Conservation (phyloP, 73 alveolate species). For the Breviolum minutum region DNA sequence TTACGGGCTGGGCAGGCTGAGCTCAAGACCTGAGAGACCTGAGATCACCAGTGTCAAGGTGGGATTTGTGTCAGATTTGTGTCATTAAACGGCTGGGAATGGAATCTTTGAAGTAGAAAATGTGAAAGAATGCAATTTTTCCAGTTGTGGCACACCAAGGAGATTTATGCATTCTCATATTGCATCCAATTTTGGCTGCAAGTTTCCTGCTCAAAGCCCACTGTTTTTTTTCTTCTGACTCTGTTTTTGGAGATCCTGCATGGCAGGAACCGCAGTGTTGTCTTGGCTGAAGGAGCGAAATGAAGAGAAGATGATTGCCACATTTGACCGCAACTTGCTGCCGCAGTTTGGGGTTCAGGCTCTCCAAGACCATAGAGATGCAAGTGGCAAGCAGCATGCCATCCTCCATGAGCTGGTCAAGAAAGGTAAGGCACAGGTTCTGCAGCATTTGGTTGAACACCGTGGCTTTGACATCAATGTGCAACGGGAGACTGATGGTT, state of each 20-base stretch:
- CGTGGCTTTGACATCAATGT: constrained; percentile 9
- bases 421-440: not conserved
- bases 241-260: too few relatives aligned
- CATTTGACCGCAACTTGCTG: not conserved
- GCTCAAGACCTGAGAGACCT: not conserved
- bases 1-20: not conserved
- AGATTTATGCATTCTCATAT: not conserved
- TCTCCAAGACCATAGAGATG: not conserved
- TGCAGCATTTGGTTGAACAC: not conserved
- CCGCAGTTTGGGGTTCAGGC: not conserved
- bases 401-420: not conserved
- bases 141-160: not conserved
- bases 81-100: too few relatives aligned
- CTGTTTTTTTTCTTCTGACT: too few relatives aligned
- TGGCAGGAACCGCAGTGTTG: not conserved
- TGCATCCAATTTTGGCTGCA: too few relatives aligned
- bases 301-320: not conserved
- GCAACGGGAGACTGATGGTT: not conserved
- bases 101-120: too few relatives aligned
- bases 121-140: too few relatives aligned
- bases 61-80: too few relatives aligned
- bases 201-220: too few relatives aligned
- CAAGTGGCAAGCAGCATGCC: not conserved
- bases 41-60: constrained; percentile 59
- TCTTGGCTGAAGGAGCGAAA: not conserved